phyloP scores from a whole-genome alignment of 441 rosid species.

The Hura crepitans region DNA sequence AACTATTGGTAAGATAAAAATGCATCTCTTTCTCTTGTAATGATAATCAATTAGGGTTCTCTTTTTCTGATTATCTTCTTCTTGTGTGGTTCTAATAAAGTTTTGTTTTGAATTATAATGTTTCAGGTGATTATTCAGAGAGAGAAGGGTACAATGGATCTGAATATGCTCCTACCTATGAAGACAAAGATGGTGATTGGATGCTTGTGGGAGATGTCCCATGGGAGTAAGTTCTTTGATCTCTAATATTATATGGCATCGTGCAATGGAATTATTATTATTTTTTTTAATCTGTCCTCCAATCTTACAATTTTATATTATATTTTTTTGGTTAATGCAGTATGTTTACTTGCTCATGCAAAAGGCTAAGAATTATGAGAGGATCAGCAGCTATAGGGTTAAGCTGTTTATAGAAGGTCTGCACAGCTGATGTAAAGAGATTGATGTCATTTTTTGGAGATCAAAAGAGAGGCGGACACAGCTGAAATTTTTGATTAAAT shows the following conservation, averaged over 20 bases:
- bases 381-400: conserved; percentile 49
- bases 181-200: conserved; percentile 93
- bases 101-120: background rate
- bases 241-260: no score
- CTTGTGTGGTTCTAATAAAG: background rate
- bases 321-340: conserved; percentile 28
- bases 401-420: conserved; percentile 20
- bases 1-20: conserved; percentile 41
- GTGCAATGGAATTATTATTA: background rate
- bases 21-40: no score
- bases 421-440: no score
- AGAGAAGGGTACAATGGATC: conserved; percentile 84
- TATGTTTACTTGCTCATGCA: conserved; percentile 74
- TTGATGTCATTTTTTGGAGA: no score
- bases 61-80: background rate
- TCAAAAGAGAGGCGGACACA: background rate
- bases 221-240: conserved; percentile 54
- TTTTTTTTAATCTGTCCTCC: background rate
- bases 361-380: conserved; percentile 77
- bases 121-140: conserved; percentile 56
- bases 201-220: conserved; percentile 90
- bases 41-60: background rate
- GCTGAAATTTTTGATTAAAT: conserved; percentile 1
- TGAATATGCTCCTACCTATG: conserved; percentile 67
- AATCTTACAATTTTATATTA: conserved; percentile 7